Evolutionary conservation across 495 filamentous ascomycete species (phyloP), one percentile per base, ranked within the genome.

Genomic region (Sordaria brevicollis): DNA sequence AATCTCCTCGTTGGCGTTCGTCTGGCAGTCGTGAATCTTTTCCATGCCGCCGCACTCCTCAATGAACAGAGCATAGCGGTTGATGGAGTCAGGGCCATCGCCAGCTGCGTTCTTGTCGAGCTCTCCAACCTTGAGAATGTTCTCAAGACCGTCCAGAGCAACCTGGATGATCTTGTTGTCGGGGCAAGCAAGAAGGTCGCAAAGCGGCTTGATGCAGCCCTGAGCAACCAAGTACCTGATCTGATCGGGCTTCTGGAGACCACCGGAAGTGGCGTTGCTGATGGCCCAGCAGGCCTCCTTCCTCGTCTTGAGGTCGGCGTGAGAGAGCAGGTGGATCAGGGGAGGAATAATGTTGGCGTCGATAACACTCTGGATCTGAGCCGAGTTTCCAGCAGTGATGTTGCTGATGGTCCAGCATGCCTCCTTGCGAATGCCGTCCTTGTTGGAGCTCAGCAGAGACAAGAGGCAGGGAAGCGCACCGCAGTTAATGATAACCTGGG

Each of bases 161-260:
- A 99, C 96, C 79, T 99, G 96, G 75, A 99, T 98, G 79, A 99
- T 99, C 88, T 99, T 99, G 83, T 99, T 99, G 81, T 99, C 96
- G 15, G 96, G 96, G 86, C 96, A 98, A 41, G 89, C 90, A 21
- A 99, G 88, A 21, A 99, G 89, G 74, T 99, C 96, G 81, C 96
- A 99, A 38, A 99, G 88, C 0, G 96, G 96, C 83, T 93, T 96
- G 83, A 99, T 98, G 86, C 93, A 97, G 67, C 96, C 96, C 78
- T 94, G 90, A 9, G 87, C 79, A 65, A 99, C 96, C 67, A 99
- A 86, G 76, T 97, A 98, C 69, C 96, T 87, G 72, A 99, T 99
- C 83, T 99, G 96, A 35, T 97, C 96, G 5, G 96, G 96, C 86
- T 97, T 98, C 83, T 97, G 94, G 21, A 99, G 89, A 72, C 96